phyloP scores from a whole-genome alignment of 192 early-diverging fungal species.

The Mortierella antarctica region DNA sequence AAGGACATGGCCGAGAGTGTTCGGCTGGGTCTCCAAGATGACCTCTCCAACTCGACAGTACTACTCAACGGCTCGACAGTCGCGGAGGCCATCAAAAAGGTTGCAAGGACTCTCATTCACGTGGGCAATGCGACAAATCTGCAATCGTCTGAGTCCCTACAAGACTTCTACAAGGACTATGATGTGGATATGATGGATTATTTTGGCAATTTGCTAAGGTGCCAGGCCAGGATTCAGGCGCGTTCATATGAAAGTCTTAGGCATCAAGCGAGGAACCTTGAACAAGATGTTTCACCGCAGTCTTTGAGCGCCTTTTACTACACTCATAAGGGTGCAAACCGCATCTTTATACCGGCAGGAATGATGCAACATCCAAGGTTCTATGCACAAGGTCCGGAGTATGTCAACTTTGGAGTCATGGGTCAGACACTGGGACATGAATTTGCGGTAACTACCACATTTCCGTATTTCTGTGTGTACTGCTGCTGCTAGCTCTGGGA shows the following conservation, averaged over 20 bases:
- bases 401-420: constrained; percentile 73
- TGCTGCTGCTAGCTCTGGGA: too few relatives aligned
- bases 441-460: constrained; percentile 38
- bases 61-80: not conserved
- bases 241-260: too few relatives aligned
- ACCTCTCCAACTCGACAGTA: too few relatives aligned
- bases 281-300: constrained; percentile 45
- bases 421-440: constrained; percentile 69
- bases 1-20: too few relatives aligned
- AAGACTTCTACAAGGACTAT: constrained; percentile 45
- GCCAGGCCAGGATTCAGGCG: not conserved
- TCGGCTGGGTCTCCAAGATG: too few relatives aligned
- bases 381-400: constrained; percentile 53
- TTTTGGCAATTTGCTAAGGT: constrained; percentile 51
- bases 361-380: constrained; percentile 69
- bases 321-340: constrained; percentile 7
- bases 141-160: constrained; percentile 45
- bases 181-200: constrained; percentile 29
- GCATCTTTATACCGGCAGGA: constrained; percentile 64
- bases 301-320: constrained; percentile 64
- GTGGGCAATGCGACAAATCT: constrained; percentile 22
- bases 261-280: too few relatives aligned
- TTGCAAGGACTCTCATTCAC: too few relatives aligned
- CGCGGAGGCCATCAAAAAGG: not conserved
- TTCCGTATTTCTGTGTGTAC: not conserved